Percentiles rank a stretch among this genome's conserved stretches.
Conservation (phyloP, 352 stramenopile species). For the Phytophthora tubulina region DNA sequence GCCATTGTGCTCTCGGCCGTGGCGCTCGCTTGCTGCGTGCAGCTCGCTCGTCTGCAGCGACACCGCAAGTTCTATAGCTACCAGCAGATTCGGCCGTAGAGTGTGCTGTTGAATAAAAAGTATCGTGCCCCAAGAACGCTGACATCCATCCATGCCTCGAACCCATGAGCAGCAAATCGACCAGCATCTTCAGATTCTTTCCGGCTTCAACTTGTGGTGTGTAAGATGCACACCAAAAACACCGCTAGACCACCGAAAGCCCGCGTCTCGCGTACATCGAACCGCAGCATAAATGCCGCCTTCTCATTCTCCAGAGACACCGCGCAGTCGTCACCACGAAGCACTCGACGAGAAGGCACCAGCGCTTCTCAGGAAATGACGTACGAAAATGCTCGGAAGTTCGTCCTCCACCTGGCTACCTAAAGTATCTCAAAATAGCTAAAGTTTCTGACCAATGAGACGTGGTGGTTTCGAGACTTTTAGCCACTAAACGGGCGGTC, state of each 20-base stretch:
- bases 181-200: constrained; percentile 17
- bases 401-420: background rate
- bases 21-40: constrained; percentile 58
- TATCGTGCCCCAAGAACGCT: background rate
- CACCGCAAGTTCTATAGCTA: constrained; percentile 41
- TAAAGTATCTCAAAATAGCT: background rate
- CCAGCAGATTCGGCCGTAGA: constrained; percentile 56
- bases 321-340: background rate
- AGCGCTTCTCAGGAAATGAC: too few relatives aligned
- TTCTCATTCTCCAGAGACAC: constrained; percentile 1
- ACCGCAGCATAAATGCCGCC: constrained; percentile 13
- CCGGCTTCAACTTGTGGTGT: constrained; percentile 15
- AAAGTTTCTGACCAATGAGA: background rate
- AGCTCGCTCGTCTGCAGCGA: constrained; percentile 52
- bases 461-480: too few relatives aligned
- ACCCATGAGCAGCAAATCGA: constrained; percentile 11
- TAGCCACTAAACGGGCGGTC: too few relatives aligned
- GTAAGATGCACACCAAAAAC: background rate
- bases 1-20: constrained; percentile 63
- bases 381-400: constrained; percentile 1
- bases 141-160: constrained; percentile 9
- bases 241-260: constrained; percentile 2
- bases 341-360: background rate
- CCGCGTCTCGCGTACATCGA: too few relatives aligned
- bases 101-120: constrained; percentile 32